phyloP scores from a whole-genome alignment of 2,329 filamentous ascomycete species.

The Corniculantispora saksenae region DNA sequence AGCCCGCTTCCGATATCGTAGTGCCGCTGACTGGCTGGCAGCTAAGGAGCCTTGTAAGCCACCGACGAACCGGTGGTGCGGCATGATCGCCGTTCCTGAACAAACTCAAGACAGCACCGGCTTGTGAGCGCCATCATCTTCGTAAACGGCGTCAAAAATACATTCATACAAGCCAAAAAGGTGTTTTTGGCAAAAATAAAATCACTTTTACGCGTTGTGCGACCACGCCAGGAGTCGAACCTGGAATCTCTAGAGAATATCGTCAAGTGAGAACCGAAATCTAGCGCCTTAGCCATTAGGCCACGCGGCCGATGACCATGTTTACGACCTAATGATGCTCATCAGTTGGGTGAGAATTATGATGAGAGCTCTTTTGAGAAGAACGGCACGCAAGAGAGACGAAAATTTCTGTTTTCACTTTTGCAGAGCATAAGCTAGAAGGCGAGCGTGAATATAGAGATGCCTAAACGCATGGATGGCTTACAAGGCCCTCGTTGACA shows the following conservation, averaged over 20 bases:
- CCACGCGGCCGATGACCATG: slow-evolving; percentile 38
- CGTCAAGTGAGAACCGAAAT: slow-evolving; percentile 36
- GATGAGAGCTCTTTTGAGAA: too few relatives aligned
- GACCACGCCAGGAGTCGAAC: slow-evolving; percentile 47
- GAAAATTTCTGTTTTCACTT: too few relatives aligned
- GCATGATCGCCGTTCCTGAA: too few relatives aligned
- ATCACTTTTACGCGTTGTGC: slow-evolving; percentile 8
- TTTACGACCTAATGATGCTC: slow-evolving; percentile 2
- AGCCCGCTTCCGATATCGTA: neutral
- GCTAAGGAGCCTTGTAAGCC: too few relatives aligned
- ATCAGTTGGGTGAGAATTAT: neutral
- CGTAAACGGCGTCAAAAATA: neutral
- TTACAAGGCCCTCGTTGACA: neutral
- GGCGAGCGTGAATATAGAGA: neutral
- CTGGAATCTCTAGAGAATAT: slow-evolving; percentile 44
- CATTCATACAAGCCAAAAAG: too few relatives aligned
- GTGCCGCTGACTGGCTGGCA: too few relatives aligned
- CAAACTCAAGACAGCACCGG: too few relatives aligned
- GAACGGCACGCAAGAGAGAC: too few relatives aligned
- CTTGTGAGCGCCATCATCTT: neutral
- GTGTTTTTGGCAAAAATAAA: slow-evolving; percentile 7
- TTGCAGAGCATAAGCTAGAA: neutral
- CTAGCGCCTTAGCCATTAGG: slow-evolving; percentile 47
- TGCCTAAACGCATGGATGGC: neutral
- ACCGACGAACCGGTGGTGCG: too few relatives aligned